Evolutionary conservation across 208 protist species (phyloP), one percentile per base, ranked within the genome.

Genomic region (Wallacemonas sp.): DNA sequence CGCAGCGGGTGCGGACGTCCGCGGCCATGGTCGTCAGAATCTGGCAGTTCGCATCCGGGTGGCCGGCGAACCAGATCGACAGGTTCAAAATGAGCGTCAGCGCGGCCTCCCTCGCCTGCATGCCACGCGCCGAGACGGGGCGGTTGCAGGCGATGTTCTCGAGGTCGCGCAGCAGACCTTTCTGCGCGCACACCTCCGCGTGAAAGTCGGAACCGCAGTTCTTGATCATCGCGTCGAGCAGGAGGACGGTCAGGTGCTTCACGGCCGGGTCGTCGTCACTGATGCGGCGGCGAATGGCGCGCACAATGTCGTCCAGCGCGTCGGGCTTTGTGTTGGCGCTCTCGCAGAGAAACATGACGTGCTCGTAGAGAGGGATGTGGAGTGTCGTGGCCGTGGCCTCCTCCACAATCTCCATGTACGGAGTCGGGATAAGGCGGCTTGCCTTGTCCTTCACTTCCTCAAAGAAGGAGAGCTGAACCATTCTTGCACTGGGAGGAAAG

Each of bases 361-460:
- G 74, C 60, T 94, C 82, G 38, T 76, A 80, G 11, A 71, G 61
- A 9, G 88, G 88, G 33, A 69, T 68, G 39, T 67, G 56, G 11
- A 96, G 78, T 0, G 78, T 48, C 26, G 88, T 69, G 9, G 65
- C 70, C 1, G 92, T 96, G 64, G 79, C 81, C 67, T 96, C 87
- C 68, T 92, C 88, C 5, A 96, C 83, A 54, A 89, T 80, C 29
- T 92, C 81, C 70, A 84, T 89, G 69, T 90, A 93, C 23, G 77
- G 56, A 0, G 83, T 94, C 23, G 88, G 86, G 41, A 94, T 77
- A 17, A 96, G 44, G 26, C 81, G 82, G 3, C 68, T 74, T 34
- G 82, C 83, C 72, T 70, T 82, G 61, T 96, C 85, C 78, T 80
- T 82, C 23, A 92, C 65, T 29, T 85, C 81, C 52, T 96, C 88